Evolutionary conservation across 495 filamentous ascomycete genomes (phyloP), one percentile per base, ranked within the genome.

Genomic region (Glonium stellatum): DNA sequence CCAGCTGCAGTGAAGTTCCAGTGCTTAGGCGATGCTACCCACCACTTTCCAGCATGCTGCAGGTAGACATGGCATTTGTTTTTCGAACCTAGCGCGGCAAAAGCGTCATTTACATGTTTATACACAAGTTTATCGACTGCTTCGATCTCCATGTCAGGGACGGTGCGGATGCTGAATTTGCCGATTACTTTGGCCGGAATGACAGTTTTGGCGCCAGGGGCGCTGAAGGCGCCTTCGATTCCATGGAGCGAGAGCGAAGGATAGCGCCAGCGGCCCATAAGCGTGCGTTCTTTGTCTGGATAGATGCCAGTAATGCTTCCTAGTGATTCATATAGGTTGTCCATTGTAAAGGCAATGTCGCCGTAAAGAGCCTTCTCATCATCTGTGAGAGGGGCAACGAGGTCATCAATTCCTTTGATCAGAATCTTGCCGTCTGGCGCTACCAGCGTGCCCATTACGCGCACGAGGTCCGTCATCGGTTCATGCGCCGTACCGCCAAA

Each of bases 101-200:
- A 97, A 53, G 84, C 83, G 23, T 84, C 78, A 65, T 89, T 79
- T 61, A 97, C 79, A 71, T 93, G 80, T 69, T 87, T 82, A 74
- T 84, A 86, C 35, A 97, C 92, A 39, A 86, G 79, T 64, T 84
- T 78, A 76, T 95, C 90, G 66, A 96, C 92, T 71, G 87, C 82
- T 25, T 88, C 82, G 66, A 87, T 89, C 63, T 97, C 87, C 95
- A 99, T 99, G 76, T 99, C 84, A 27, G 93, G 93, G 25, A 99
- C 93, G 46, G 92, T 97, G 53, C 93, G 84, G 72, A 99, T 95
- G 23, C 89, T 95, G 78, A 99, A 99, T 75, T 99, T 99, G 69
- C 95, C 93, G 61, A 86, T 86, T 41, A 97, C 95, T 77, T 95
- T 97, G 60, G 93, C 92, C 0, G 93, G 93, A 59, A 99, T 99